Base-by-base conservation (phyloP, 2,329 filamentous ascomycete genomes). In the Meredithiella fracta region DNA sequence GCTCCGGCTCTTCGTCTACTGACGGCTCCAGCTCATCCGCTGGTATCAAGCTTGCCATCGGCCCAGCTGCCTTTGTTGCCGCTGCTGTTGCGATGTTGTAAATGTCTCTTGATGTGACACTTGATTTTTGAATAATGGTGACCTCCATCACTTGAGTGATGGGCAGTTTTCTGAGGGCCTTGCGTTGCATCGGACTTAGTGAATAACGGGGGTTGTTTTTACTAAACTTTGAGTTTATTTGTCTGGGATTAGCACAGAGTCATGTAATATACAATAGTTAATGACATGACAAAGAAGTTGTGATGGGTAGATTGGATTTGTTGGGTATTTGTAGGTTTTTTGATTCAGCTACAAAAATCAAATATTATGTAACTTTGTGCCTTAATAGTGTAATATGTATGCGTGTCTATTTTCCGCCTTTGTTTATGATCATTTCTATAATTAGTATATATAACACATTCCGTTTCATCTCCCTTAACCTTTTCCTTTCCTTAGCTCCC, bases 41-140 rank as follows among this genome's bases (percentile, higher is more conserved):
- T 44, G 66, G 65, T 59, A 67, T 69, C 58, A 65, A 67, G 62
- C 74, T 73, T 51, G 71, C 69, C 57, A 73, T 69, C 38, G 72
- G 73, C 22, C 62, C 61, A 42, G 64, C 65, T 26, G 74, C 73
- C 57, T 60, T 76, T 51, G 59, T 77, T 42, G 74, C 72, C 20
- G 74, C 74, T 49, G 73, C 72, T 42, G 72, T 68, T 59, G 62
- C 75, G 59, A 65, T 77, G 58, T 69, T 77, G 58, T 77, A 73
- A 71, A 60, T 60, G 26, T 56, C 47, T 40, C 34, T n/a, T 11
- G n/a, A n/a, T n/a, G 11, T 34, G 29, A 11, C 29, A 34, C 11
- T 34, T 34, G n/a, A n/a, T 34, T 34, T 5, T 5, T 11, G 11
- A 11, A 50, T 17, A 22, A 9, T 11, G 22, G 3, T 8, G 11